Evolutionary conservation across 1,139 yeast species (phyloP), one percentile per base, ranked within the genome.

Genomic region (Geotrichum carabidarum): DNA sequence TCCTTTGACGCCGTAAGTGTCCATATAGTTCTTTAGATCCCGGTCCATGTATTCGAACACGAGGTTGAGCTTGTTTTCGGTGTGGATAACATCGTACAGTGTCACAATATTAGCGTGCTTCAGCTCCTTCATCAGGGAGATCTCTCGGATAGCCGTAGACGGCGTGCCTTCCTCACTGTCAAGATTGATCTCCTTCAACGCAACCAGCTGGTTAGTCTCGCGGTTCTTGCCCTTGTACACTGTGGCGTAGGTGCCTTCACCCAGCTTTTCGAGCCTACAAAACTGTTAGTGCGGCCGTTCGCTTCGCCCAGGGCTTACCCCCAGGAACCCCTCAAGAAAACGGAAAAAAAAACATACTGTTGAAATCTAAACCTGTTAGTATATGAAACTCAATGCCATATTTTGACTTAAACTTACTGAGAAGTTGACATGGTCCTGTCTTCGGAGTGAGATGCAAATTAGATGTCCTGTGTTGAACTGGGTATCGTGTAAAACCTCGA

Each of bases 91-190:
- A 70, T 93, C 98, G 72, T 90, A 90, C 48, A 93, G 75, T 17
- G 96, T 84, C 44, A 93, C 96, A 59, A 93, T 90, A 70, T 93
- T 93, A 61, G 90, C 96, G 70, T 91, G 95, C 68, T 89, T 91
- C 62, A 93, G 78, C 70, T 93, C 99, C 71, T 93, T 93, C 97
- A 93, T 89, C 59, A 93, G 75, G 8, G 98, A 93, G 58, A 93
- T 93, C 71, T 93, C 99, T 63, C 99, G 79, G 61, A 93, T 93
- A 8, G 99, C 99, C 0, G 99, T 93, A 0, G 97, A 90, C 1
- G 99, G 99, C 0, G 98, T 93, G 11, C 99, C 99, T 71, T 93
- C 99, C 67, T 91, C 98, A 18, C 95, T 85, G 68, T 93, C 99
- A 60, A 93, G 77, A 63, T 85, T 89, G 70, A 93, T 94, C 70